phyloP scores from a whole-genome alignment of 345 rosid genomes.

The Microthlaspi erraticum region DNA sequence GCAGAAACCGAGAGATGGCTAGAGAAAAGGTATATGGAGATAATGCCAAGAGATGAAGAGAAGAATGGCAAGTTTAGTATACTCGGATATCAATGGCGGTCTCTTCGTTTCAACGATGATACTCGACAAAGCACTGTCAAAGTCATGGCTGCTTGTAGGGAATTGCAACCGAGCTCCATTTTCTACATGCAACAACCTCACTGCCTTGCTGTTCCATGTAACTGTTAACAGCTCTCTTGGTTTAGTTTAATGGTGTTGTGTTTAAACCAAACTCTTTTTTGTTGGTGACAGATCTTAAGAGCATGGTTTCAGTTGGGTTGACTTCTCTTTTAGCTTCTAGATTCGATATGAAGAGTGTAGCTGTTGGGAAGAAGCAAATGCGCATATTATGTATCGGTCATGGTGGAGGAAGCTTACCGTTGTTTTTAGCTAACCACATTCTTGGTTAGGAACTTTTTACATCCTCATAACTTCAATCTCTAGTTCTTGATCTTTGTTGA shows the following conservation, averaged over 20 bases:
- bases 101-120: constrained; percentile 75
- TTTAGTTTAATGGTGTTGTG: background rate
- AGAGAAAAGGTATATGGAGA: constrained; percentile 57
- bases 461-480: background rate
- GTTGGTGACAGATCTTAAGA: constrained; percentile 69
- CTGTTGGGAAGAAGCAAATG: constrained; percentile 63
- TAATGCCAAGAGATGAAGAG: constrained; percentile 43
- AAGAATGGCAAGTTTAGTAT: constrained; percentile 53
- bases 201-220: constrained; percentile 92
- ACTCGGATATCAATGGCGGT: constrained; percentile 90
- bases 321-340: constrained; percentile 64
- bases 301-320: constrained; percentile 86
- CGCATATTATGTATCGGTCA: constrained; percentile 84
- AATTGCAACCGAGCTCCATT: constrained; percentile 55
- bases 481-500: background rate
- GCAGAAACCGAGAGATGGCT: constrained; percentile 80
- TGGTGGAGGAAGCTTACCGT: constrained; percentile 92
- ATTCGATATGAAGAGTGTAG: constrained; percentile 60
- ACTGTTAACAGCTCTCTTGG: constrained; percentile 3
- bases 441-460: constrained; percentile 57
- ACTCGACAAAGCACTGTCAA: constrained; percentile 91
- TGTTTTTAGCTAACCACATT: constrained; percentile 81
- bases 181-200: constrained; percentile 80
- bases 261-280: constrained; percentile 18
- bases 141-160: constrained; percentile 74